phyloP scores from a whole-genome alignment of 192 early-diverging fungal genomes.

The Linnemannia zychae region DNA sequence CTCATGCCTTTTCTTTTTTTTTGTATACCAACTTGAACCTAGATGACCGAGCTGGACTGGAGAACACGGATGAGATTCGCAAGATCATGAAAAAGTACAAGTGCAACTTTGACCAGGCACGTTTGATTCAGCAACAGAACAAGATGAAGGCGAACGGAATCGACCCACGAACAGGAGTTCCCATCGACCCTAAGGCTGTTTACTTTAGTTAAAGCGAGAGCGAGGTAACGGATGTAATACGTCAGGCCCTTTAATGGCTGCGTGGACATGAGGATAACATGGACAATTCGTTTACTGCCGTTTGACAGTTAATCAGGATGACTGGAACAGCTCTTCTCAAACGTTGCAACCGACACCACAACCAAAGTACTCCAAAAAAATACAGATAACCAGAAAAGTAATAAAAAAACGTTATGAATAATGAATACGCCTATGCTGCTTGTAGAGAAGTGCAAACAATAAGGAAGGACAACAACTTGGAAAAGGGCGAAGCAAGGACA shows the following conservation, averaged over 20 bases:
- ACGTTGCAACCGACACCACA: neutral
- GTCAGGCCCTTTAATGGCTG: no score
- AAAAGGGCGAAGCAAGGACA: neutral
- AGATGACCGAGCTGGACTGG: conserved; percentile 64
- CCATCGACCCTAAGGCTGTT: conserved; percentile 69
- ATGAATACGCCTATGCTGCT: neutral
- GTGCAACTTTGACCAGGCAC: conserved; percentile 69
- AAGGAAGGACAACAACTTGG: neutral
- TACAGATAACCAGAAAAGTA: neutral
- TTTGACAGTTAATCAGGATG: no score
- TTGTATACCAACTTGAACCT: neutral
- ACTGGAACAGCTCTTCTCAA: neutral
- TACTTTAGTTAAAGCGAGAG: conserved; percentile 56
- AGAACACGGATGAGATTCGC: conserved; percentile 66
- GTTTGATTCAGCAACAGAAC: conserved; percentile 66
- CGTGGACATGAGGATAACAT: neutral
- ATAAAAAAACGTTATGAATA: neutral
- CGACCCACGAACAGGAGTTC: conserved; percentile 69
- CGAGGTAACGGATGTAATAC: no score
- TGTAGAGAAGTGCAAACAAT: neutral
- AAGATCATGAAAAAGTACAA: conserved; percentile 68
- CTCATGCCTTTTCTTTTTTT: neutral
- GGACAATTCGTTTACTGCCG: no score
- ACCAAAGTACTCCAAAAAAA: neutral
- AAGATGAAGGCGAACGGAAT: conserved; percentile 71